Percentiles rank a stretch among this genome's conserved stretches.
Evolutionary conservation across 179 eudicot genomes (phyloP).

Genomic region (Camellia oleifera): DNA sequence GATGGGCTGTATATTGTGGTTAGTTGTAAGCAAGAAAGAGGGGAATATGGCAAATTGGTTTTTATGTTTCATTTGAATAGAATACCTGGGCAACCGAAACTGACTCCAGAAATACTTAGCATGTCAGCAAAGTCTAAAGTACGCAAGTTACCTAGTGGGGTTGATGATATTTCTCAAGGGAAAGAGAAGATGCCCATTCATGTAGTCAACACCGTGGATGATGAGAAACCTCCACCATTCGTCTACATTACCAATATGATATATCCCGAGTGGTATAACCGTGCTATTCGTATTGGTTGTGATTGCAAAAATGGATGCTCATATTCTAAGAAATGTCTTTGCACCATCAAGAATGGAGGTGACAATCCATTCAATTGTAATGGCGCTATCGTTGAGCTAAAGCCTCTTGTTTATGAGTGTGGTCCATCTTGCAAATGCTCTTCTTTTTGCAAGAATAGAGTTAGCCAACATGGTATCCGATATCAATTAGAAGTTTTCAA

Average conservation of each 20-base stretch:
- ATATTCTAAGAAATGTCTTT: conserved; percentile 10
- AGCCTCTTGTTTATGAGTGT: conserved; percentile 21
- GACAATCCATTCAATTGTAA: conserved; percentile 15
- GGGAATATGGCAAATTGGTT: conserved; percentile 29
- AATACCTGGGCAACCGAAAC: conserved; percentile 25
- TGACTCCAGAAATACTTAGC: not conserved
- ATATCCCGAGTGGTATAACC: conserved; percentile 13
- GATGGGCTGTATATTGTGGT: conserved; percentile 42
- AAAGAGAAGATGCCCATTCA: conserved; percentile 17
- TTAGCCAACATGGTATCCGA: conserved; percentile 28
- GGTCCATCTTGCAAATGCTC: conserved; percentile 33
- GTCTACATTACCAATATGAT: conserved; percentile 19
- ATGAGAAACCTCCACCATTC: conserved; percentile 19
- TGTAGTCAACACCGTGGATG: conserved; percentile 6
- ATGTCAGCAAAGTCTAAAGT: not conserved
- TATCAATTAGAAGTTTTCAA: conserved; percentile 31
- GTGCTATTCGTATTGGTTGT: conserved; percentile 8
- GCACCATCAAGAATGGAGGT: conserved; percentile 15
- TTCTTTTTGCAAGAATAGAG: conserved; percentile 27
- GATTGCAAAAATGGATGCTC: conserved; percentile 22
- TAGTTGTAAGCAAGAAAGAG: conserved; percentile 24
- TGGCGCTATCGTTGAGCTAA: not conserved
- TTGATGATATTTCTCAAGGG: conserved; percentile 21
- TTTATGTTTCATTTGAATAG: conserved; percentile 33
- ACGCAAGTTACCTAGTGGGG: not conserved